A percentile compares a stretch with the other conserved stretches of the same genome.
Conservation (phyloP, 108 stramenopile species). For the Nitzschia sp. region DNA sequence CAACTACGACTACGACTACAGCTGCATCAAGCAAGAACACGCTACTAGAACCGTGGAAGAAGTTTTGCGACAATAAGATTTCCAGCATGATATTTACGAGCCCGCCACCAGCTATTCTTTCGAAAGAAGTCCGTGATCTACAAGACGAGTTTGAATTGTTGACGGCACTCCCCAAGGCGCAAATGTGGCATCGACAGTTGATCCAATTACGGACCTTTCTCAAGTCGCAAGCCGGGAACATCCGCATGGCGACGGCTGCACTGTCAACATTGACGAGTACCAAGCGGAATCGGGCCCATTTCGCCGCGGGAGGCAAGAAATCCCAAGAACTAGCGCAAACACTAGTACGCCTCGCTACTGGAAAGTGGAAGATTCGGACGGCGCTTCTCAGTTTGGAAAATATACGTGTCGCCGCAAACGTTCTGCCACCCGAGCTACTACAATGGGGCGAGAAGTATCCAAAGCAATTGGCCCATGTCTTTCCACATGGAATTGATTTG, state of each 20-base stretch:
- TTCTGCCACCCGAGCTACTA: neutral
- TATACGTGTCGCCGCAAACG: constrained; percentile 6
- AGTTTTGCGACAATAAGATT: constrained; percentile 1
- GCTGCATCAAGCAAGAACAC: too few species aligned
- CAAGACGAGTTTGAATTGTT: constrained; percentile 30
- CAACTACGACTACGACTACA: too few species aligned
- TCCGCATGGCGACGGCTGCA: constrained; percentile 29
- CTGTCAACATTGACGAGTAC: constrained; percentile 38
- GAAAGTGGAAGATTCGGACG: constrained; percentile 54
- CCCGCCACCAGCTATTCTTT: constrained; percentile 2
- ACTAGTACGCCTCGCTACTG: constrained; percentile 45
- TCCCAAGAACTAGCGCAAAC: constrained; percentile 75
- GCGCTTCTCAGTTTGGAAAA: constrained; percentile 47
- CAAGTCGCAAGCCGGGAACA: constrained; percentile 31
- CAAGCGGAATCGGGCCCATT: constrained; percentile 25
- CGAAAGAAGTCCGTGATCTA: neutral
- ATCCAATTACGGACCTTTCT: constrained; percentile 25
- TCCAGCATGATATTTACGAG: constrained; percentile 6
- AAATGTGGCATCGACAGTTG: constrained; percentile 32
- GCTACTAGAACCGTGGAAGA: constrained; percentile 9
- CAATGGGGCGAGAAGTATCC: constrained; percentile 30
- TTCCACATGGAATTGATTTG: constrained; percentile 27
- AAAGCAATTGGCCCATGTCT: constrained; percentile 24
- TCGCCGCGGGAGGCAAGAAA: constrained; percentile 1
- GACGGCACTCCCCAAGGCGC: constrained; percentile 21